Evolutionary conservation across 371 early-diverging fungal species (phyloP).

Genomic region (Sporodiniella umbellata): DNA sequence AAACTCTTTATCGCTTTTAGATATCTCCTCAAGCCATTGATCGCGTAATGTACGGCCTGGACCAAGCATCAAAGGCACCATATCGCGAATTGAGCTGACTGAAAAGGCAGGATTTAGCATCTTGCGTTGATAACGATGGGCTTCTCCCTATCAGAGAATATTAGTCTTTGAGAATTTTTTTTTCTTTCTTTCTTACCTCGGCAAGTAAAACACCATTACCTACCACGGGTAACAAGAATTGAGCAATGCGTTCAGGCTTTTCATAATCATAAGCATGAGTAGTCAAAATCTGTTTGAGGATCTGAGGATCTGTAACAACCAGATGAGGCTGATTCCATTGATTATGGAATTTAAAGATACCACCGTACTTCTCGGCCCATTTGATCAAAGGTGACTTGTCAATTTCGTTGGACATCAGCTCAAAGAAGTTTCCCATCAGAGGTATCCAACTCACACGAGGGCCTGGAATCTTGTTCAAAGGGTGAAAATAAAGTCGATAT

Average conservation of each 20-base stretch:
- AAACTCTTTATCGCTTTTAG: background rate
- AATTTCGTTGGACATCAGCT: conserved; percentile 44
- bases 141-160: conserved; percentile 26
- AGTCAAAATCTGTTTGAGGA: conserved; percentile 44
- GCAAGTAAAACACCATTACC: conserved; percentile 54
- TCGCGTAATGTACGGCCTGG: conserved; percentile 25
- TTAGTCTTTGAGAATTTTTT: background rate
- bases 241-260: conserved; percentile 22
- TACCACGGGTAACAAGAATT: conserved; percentile 24
- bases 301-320: conserved; percentile 44
- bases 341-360: conserved; percentile 40
- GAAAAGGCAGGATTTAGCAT: conserved; percentile 63
- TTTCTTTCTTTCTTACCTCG: conserved; percentile 17
- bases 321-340: conserved; percentile 44
- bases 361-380: conserved; percentile 54
- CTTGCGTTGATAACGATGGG: conserved; percentile 61
- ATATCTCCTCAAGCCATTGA: conserved; percentile 25
- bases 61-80: conserved; percentile 36
- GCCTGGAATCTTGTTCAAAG: conserved; percentile 50
- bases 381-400: conserved; percentile 35
- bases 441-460: conserved; percentile 47
- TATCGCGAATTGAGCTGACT: conserved; percentile 36
- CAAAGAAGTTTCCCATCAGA: conserved; percentile 44
- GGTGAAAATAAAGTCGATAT: conserved; percentile 41
- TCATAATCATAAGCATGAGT: conserved; percentile 45